phyloP scores from a whole-genome alignment of 225 moss, liverwort and hornwort genomes.

The Sphagnum contortum region DNA sequence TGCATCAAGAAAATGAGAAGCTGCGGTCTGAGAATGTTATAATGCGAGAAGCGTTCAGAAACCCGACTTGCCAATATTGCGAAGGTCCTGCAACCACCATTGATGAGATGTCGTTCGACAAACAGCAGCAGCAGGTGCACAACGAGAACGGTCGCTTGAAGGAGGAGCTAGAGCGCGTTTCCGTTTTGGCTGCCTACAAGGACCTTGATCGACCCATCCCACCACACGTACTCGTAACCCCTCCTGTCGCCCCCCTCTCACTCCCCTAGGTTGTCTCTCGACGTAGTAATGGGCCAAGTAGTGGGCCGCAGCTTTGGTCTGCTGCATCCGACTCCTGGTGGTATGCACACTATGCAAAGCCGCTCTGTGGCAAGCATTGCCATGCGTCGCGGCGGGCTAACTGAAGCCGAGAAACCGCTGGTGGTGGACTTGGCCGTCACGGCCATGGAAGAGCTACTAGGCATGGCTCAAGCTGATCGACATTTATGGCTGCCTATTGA shows the following conservation, averaged over 20 bases:
- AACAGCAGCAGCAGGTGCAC: constrained; percentile 3
- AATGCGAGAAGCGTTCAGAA: constrained; percentile 3
- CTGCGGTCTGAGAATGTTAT: constrained; percentile 1
- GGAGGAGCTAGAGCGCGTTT: constrained; percentile 7
- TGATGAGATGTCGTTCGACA: constrained; percentile 3
- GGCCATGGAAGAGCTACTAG: constrained; percentile 4
- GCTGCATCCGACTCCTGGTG: not conserved
- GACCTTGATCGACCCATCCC: not conserved
- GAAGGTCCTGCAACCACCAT: not conserved
- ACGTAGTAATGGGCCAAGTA: not conserved
- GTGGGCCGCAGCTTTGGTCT: constrained; percentile 2
- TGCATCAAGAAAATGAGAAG: constrained; percentile 3
- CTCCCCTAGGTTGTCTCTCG: not conserved
- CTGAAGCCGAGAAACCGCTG: constrained; percentile 5
- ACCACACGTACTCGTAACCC: not conserved
- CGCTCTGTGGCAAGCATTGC: not conserved
- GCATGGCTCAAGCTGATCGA: not conserved
- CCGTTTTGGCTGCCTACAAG: constrained; percentile 1
- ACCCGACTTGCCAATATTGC: constrained; percentile 2
- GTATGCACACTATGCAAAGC: not conserved
- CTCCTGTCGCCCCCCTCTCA: not conserved
- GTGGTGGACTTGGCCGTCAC: constrained; percentile 1
- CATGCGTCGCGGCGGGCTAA: constrained; percentile 2
- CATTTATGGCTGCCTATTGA: not conserved
- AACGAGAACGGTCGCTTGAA: constrained; percentile 3